Conservation (phyloP, 2,329 filamentous ascomycete genomes). For the Fusarium nelsonii region DNA sequence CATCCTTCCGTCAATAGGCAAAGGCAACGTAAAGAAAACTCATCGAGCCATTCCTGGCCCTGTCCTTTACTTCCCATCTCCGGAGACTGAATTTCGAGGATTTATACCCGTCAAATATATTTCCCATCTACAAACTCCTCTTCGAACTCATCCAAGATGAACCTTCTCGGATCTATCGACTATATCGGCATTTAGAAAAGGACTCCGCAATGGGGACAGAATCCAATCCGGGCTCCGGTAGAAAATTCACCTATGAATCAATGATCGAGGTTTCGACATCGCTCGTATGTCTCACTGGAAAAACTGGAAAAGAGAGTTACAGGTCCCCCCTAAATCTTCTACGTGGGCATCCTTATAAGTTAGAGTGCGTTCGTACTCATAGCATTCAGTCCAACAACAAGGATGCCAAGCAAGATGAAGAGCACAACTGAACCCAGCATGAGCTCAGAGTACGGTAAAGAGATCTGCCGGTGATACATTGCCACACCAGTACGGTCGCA, state of each 20-base stretch:
- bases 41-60: not conserved
- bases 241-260: not conserved
- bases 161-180: not conserved
- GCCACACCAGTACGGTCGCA: not conserved
- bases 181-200: slow-evolving; percentile 1
- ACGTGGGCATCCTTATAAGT: not conserved
- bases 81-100: not conserved
- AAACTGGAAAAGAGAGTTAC: too few relatives aligned
- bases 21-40: slow-evolving; percentile 9
- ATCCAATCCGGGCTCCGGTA: not conserved
- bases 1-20: slow-evolving; percentile 24
- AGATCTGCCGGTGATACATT: not conserved
- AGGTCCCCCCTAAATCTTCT: not conserved
- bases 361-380: not conserved
- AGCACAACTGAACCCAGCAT: not conserved
- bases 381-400: not conserved
- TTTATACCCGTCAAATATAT: not conserved
- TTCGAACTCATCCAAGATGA: not conserved
- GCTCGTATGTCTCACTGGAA: not conserved
- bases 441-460: not conserved
- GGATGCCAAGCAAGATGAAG: not conserved
- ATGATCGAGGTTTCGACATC: not conserved
- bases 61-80: not conserved
- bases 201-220: slow-evolving; percentile 19
- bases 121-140: not conserved